A percentile compares a stretch with the other conserved stretches of the same genome.
phyloP scores from a whole-genome alignment of 139 green algal genomes.

The Edaphochlamys debaryana region DNA sequence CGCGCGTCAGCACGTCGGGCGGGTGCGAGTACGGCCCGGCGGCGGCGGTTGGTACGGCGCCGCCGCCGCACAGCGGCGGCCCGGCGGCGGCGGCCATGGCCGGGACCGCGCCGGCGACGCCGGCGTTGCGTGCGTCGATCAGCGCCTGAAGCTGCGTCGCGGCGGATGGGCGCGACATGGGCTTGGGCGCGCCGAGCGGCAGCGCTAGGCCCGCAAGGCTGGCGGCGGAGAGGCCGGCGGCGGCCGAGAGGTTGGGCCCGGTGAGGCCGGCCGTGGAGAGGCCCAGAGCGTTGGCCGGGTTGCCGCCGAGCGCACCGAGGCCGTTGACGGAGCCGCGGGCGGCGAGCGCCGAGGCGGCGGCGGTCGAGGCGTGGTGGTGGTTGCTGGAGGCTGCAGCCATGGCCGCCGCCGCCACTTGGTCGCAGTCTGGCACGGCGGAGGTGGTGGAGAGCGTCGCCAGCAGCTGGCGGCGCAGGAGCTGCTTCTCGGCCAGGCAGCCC shows the following conservation, averaged over 20 bases:
- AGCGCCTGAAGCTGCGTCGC: conserved; percentile 32
- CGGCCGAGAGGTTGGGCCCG: background rate
- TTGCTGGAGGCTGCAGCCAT: background rate
- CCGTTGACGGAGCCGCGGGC: background rate
- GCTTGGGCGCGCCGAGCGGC: background rate
- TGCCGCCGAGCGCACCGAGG: background rate
- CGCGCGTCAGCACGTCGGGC: conserved; percentile 14
- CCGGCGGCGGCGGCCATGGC: background rate
- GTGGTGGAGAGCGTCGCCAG: conserved; percentile 5
- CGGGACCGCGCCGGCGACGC: background rate
- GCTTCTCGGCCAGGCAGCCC: conserved; percentile 30
- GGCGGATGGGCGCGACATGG: background rate
- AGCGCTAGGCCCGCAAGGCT: background rate
- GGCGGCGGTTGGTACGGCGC: background rate
- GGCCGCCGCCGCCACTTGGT: conserved; percentile 1
- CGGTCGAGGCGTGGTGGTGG: background rate
- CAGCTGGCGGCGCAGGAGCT: conserved; percentile 37
- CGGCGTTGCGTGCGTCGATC: background rate
- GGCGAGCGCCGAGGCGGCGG: background rate
- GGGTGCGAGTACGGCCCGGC: background rate
- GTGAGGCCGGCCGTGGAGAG: background rate
- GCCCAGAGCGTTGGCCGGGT: background rate
- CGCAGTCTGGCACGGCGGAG: background rate
- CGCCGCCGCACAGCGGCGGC: background rate
- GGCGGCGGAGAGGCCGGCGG: background rate